These are phyloP conservation scores for Haplosporangium sp. DNA, from an alignment of 371 early-diverging fungal genomes.

Conservation along the genomic window DNA sequence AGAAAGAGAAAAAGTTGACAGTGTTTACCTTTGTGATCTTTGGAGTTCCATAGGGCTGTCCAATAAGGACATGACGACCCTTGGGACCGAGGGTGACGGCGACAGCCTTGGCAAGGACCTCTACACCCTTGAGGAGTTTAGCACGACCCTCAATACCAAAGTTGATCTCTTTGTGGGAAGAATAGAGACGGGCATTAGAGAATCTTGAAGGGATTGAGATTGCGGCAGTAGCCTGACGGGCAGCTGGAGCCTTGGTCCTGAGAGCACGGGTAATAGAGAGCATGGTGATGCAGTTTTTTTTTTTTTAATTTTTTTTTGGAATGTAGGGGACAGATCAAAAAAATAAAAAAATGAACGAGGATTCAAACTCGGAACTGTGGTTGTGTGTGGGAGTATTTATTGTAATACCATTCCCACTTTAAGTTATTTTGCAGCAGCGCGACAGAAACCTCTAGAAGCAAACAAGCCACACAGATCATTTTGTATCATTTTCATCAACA, in stretches of 20 bases:
- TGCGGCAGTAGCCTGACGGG: conserved; percentile 33
- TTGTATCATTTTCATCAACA: neutral
- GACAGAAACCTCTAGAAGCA: conserved; percentile 3
- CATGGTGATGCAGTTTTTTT: conserved; percentile 14
- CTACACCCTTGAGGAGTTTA: conserved; percentile 92
- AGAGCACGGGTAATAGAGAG: conserved; percentile 56
- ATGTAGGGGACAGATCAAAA: conserved; percentile 18
- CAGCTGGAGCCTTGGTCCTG: conserved; percentile 54
- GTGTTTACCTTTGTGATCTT: conserved; percentile 92
- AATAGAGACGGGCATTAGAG: conserved; percentile 73
- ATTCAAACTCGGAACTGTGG: neutral
- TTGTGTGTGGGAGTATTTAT: too few species aligned
- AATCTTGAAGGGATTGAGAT: conserved; percentile 44
- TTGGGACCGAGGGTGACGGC: conserved; percentile 98
- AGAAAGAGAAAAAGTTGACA: neutral
- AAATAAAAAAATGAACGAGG: conserved; percentile 7
- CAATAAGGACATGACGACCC: conserved; percentile 98
- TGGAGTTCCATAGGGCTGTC: conserved; percentile 96
- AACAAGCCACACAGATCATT: neutral
- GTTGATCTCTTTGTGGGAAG: conserved; percentile 94
- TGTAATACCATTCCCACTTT: too few species aligned
- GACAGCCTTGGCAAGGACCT: conserved; percentile 96
- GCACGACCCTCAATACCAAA: conserved; percentile 97
- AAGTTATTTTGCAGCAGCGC: neutral
- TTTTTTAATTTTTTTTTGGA: conserved; percentile 9